A percentile compares a stretch with the other conserved stretches of the same genome.
Evolutionary conservation across 208 protist species (phyloP).

Genomic region (Trypanosoma platydactyli): DNA sequence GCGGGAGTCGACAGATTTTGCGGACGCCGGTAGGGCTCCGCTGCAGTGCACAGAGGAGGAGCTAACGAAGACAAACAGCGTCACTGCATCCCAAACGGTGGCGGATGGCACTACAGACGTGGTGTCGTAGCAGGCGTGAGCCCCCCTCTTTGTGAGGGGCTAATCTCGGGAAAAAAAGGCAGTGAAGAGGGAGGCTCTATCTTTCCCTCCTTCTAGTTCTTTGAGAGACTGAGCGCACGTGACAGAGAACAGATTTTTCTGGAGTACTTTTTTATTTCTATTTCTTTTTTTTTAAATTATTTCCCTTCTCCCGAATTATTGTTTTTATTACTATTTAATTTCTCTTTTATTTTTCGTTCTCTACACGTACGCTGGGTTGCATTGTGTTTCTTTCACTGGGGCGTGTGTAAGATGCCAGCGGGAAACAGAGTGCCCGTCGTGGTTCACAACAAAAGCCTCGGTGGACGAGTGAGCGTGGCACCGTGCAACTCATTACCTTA

Average conservation of each 20-base stretch:
- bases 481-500: too few species aligned
- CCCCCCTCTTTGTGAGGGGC: neutral
- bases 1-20: constrained; percentile 13
- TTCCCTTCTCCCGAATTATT: neutral
- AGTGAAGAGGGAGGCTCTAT: too few species aligned
- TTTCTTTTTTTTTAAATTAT: neutral
- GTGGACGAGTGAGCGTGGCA: too few species aligned
- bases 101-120: neutral
- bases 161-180: too few species aligned
- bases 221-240: too few species aligned
- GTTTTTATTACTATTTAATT: constrained; percentile 7
- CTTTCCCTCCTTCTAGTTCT: too few species aligned
- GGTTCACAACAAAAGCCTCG: too few species aligned
- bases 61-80: neutral
- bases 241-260: neutral
- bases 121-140: neutral
- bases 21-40: neutral
- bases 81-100: neutral
- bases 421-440: constrained; percentile 12
- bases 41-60: neutral
- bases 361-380: neutral
- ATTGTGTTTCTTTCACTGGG: constrained; percentile 14
- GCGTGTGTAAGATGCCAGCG: neutral
- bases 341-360: constrained; percentile 24
- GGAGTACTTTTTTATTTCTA: constrained; percentile 13